These are phyloP conservation scores for Patellifolia procumbens DNA, from an alignment of 179 eudicot species.

Conservation along the genomic window DNA sequence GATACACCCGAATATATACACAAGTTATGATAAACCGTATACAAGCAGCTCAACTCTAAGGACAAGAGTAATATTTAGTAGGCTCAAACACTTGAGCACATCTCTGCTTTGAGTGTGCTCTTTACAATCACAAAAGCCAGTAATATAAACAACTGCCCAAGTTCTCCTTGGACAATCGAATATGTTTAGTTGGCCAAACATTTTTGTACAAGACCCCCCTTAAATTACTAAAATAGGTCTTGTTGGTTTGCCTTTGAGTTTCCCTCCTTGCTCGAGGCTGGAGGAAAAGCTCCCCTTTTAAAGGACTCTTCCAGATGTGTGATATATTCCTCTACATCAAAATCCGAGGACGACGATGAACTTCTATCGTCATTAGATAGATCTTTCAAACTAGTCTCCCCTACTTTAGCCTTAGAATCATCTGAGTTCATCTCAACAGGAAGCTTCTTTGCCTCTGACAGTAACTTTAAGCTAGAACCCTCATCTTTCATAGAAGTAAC, in stretches of 20 bases:
- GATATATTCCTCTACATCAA: slow-evolving; percentile 32
- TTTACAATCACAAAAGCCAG: background rate
- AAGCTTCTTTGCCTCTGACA: background rate
- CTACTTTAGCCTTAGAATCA: slow-evolving; percentile 22
- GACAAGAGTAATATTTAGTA: too few relatives aligned
- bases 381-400: slow-evolving; percentile 12
- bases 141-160: background rate
- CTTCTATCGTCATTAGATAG: slow-evolving; percentile 20
- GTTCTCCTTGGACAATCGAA: background rate
- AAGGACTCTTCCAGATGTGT: slow-evolving; percentile 21
- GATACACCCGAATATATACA: too few relatives aligned
- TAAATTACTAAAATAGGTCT: background rate
- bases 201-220: background rate
- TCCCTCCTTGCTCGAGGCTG: slow-evolving; percentile 4
- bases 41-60: too few relatives aligned
- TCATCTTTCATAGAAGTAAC: background rate
- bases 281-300: slow-evolving; percentile 3
- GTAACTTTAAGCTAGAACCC: slow-evolving; percentile 8
- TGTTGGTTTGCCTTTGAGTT: background rate
- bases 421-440: background rate
- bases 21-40: too few relatives aligned
- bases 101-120: too few relatives aligned
- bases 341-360: slow-evolving; percentile 32
- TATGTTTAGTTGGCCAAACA: background rate
- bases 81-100: too few relatives aligned